phyloP scores from a whole-genome alignment of 2,329 filamentous ascomycete genomes.

The Colletotrichum sp. region DNA sequence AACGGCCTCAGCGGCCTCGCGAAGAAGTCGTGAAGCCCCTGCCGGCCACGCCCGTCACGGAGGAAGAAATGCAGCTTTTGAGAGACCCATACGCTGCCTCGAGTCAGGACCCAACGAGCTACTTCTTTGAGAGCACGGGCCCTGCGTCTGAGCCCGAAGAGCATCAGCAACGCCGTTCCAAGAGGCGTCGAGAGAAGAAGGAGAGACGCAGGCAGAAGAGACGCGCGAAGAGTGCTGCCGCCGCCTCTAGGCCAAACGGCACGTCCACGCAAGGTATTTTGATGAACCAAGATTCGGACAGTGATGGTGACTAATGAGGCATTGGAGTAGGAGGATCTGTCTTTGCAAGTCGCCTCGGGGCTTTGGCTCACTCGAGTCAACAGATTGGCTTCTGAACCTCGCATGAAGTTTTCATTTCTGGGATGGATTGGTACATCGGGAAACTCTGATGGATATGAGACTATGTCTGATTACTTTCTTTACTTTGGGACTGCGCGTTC shows the following conservation, averaged over 20 bases:
- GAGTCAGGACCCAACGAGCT: not conserved
- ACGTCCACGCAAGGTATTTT: not conserved
- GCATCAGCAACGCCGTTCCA: not conserved
- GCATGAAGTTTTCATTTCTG: not conserved
- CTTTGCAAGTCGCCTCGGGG: not conserved
- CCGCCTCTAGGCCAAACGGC: not conserved
- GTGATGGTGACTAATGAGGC: not conserved
- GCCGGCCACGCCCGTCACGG: not conserved
- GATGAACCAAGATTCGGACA: not conserved
- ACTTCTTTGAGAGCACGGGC: not conserved
- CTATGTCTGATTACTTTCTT: rapidly evolving
- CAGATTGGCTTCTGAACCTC: not conserved
- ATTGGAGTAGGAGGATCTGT: not conserved
- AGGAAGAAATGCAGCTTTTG: not conserved
- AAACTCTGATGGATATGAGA: rapidly evolving
- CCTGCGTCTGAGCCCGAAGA: not conserved
- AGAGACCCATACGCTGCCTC: not conserved
- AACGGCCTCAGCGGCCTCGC: not conserved
- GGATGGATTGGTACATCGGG: not conserved
- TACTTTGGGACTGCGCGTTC: not conserved
- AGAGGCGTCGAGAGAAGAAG: not conserved
- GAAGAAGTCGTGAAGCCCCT: not conserved
- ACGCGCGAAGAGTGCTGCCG: not conserved
- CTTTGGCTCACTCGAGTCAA: not conserved
- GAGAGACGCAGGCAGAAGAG: not conserved